phyloP scores from a whole-genome alignment of 2,329 filamentous ascomycete genomes.

The Davidsoniella neocaledoniae region DNA sequence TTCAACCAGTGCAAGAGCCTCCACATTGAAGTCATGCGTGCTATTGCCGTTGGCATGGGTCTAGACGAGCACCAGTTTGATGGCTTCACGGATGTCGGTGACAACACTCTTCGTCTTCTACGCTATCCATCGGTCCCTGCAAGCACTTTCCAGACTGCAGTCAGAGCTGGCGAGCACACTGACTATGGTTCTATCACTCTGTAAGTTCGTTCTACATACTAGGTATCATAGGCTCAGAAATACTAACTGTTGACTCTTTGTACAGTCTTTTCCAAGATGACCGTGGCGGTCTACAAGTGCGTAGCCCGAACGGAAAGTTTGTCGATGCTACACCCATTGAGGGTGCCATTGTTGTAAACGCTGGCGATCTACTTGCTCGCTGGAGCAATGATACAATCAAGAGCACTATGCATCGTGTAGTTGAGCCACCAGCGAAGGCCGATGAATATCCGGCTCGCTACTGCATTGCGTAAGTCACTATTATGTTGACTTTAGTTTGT shows the following conservation, averaged over 20 bases:
- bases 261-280: conserved; percentile 38
- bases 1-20: conserved; percentile 56
- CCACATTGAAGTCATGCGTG: conserved; percentile 65
- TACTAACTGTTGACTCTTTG: not conserved
- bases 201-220: not conserved
- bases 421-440: conserved; percentile 55
- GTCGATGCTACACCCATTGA: conserved; percentile 71
- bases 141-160: conserved; percentile 51
- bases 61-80: conserved; percentile 63
- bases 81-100: conserved; percentile 47
- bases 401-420: conserved; percentile 77
- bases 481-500: not conserved
- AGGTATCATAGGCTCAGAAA: not conserved
- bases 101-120: conserved; percentile 56
- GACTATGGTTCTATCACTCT: conserved; percentile 46
- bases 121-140: conserved; percentile 58
- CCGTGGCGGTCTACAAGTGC: conserved; percentile 38
- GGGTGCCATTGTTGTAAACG: conserved; percentile 73
- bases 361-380: conserved; percentile 67
- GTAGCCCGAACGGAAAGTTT: conserved; percentile 58
- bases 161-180: conserved; percentile 64
- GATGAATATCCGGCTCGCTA: conserved; percentile 60
- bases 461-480: conserved; percentile 52
- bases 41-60: conserved; percentile 68
- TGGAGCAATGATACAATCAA: conserved; percentile 90